Conservation (phyloP, 2,329 filamentous ascomycete genomes). For the Triangularia verruculosa region DNA sequence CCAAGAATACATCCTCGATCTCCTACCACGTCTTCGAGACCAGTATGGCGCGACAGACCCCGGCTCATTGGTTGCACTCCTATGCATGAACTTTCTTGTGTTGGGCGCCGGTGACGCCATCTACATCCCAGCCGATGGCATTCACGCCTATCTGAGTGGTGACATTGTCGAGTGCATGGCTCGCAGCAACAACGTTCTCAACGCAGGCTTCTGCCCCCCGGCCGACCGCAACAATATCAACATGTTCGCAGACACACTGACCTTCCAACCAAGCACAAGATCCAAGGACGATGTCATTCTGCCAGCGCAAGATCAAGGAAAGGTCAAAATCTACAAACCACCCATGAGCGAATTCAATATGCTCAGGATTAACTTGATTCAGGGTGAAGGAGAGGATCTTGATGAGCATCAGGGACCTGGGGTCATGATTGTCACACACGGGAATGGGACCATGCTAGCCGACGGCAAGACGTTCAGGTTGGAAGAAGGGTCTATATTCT, state of each 20-base stretch:
- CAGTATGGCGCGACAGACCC: slow-evolving; percentile 65
- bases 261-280: slow-evolving; percentile 56
- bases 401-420: slow-evolving; percentile 56
- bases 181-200: slow-evolving; percentile 70
- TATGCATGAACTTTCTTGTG: slow-evolving; percentile 72
- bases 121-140: slow-evolving; percentile 70
- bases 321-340: slow-evolving; percentile 62
- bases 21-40: slow-evolving; percentile 61
- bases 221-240: slow-evolving; percentile 63
- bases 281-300: slow-evolving; percentile 55
- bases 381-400: slow-evolving; percentile 61
- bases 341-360: slow-evolving; percentile 72
- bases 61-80: slow-evolving; percentile 64
- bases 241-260: slow-evolving; percentile 60
- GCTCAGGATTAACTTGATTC: slow-evolving; percentile 46
- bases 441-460: slow-evolving; percentile 54
- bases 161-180: slow-evolving; percentile 81
- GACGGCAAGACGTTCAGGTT: slow-evolving; percentile 52
- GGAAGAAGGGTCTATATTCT: slow-evolving; percentile 63
- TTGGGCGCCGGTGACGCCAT: slow-evolving; percentile 64
- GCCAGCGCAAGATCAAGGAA: slow-evolving; percentile 46
- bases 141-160: slow-evolving; percentile 70
- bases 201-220: slow-evolving; percentile 69
- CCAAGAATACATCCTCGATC: slow-evolving; percentile 58
- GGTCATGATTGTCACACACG: slow-evolving; percentile 60